Base-by-base conservation (phyloP, 1,139 yeast genomes). In the Debaryomycetaceae sp. region DNA sequence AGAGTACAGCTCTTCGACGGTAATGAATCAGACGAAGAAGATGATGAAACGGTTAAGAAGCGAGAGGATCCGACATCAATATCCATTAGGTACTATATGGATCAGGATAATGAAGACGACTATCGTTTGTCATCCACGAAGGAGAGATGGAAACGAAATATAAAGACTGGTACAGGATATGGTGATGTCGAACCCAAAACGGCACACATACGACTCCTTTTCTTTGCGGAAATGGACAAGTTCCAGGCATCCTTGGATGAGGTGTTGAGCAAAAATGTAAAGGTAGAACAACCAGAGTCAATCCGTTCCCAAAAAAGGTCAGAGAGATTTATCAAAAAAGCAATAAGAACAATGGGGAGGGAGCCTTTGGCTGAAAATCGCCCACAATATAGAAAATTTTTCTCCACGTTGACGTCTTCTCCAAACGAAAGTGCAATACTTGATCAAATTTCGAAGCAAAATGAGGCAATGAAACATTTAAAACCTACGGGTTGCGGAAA, bases 91-190 rank as follows among this genome's bases (percentile, higher is more conserved):
- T 27, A 27, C 11, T 7, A 8, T 27, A 2, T 8, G 11, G 31
- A 27, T 27, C 31, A 27, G 11, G 11, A 8, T 8, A 27, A 27
- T 8, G 31, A 11, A 4, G 31, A 27, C 4, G 31, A 27, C 11
- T 27, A 2, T 11, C 31, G 31, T 11, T 8, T 11, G 31, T 27
- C 31, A 27, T 27, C 31, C 11, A 27, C 31, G n/a, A 45, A 54
- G 45, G 51, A 44, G 40, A 48, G 43, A 42, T 44, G 77, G 70
- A 14, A 66, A 78, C 2, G 78, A 60, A 8, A 7, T 17, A 36
- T 14, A 4, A 36, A 27, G 11, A 8, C 8, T 3, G 11, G 31
- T 27, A 27, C 31, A 11, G 31, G 31, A 27, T 11, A 27, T 8
- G 11, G 11, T 11, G 31, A 27, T 7, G 11, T 27, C 3, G 31